Evolutionary conservation across 495 filamentous ascomycete genomes (phyloP).

Genomic region (Mytilinidion resinicola): DNA sequence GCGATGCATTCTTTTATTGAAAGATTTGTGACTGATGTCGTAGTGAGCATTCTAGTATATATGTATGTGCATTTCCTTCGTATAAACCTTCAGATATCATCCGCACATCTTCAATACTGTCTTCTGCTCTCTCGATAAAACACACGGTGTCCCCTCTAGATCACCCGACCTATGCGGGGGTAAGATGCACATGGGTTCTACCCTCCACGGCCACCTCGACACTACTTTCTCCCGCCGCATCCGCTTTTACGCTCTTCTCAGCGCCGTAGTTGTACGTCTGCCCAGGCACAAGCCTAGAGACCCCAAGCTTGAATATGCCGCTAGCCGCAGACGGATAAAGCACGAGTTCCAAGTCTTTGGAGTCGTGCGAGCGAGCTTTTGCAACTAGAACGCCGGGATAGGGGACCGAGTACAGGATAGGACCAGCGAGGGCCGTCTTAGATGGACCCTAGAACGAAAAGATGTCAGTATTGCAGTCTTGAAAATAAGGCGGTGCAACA

Average conservation of each 20-base stretch:
- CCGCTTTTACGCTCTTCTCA: constrained; percentile 1
- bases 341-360: constrained; percentile 10
- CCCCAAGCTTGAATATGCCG: constrained; percentile 9
- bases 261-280: constrained; percentile 2
- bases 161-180: background rate
- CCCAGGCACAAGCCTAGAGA: constrained; percentile 8
- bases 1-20: no score
- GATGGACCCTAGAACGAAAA: background rate
- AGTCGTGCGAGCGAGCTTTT: constrained; percentile 11
- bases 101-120: no score
- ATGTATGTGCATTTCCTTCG: no score
- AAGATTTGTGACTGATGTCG: no score
- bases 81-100: no score
- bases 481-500: background rate
- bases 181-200: background rate
- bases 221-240: background rate
- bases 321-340: constrained; percentile 5
- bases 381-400: constrained; percentile 9
- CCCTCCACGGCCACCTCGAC: constrained; percentile 4
- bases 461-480: background rate
- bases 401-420: constrained; percentile 1
- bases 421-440: background rate
- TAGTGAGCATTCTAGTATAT: no score
- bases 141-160: background rate
- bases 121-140: no score